Evolutionary conservation across 306 rosid genomes (phyloP).

Genomic region (Mimosa bimucronata): DNA sequence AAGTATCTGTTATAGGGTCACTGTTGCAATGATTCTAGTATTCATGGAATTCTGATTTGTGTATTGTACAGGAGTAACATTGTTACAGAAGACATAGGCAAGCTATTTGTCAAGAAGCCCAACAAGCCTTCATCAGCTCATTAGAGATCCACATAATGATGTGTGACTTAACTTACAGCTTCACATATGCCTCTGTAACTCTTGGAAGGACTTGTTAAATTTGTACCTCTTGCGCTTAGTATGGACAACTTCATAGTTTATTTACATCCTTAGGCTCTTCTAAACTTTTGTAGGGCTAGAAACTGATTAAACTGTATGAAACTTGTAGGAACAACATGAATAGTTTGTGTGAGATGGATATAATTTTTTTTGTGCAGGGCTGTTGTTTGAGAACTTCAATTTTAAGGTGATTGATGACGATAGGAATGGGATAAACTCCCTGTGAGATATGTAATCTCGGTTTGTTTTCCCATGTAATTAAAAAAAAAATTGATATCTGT

Average conservation of each 20-base stretch:
- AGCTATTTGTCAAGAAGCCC: constrained; percentile 79
- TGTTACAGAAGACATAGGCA: constrained; percentile 91
- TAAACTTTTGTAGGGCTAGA: not conserved
- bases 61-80: constrained; percentile 75
- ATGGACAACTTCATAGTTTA: constrained; percentile 34
- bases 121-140: constrained; percentile 44
- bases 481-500: not conserved
- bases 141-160: constrained; percentile 34
- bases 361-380: not conserved
- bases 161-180: constrained; percentile 35
- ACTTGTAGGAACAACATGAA: not conserved
- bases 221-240: constrained; percentile 39
- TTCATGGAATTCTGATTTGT: constrained; percentile 35
- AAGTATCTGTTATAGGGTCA: constrained; percentile 8
- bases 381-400: not conserved
- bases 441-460: not conserved
- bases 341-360: not conserved
- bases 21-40: not conserved
- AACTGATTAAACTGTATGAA: not conserved
- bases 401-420: not conserved
- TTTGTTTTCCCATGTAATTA: not conserved
- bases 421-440: not conserved
- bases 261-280: constrained; percentile 30
- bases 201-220: constrained; percentile 30
- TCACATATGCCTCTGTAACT: constrained; percentile 12